These are phyloP conservation scores for Hypoxylon sp. DNA, from an alignment of 2,329 filamentous ascomycete genomes.

Conservation along the genomic window DNA sequence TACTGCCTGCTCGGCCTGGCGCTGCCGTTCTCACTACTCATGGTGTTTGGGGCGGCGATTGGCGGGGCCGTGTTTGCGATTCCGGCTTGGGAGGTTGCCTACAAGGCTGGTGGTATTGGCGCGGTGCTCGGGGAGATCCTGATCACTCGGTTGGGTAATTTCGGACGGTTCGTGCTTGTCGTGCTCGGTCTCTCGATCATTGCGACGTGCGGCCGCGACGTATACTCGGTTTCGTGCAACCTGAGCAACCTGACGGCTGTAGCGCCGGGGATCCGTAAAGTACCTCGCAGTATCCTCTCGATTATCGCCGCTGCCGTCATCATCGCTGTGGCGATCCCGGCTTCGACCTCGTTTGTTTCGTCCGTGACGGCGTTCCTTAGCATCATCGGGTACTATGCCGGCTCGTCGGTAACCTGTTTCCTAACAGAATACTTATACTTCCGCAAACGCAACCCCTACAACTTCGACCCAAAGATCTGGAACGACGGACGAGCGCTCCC, in stretches of 20 bases:
- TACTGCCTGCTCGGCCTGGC: slow-evolving; percentile 38
- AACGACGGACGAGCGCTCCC: slow-evolving; percentile 39
- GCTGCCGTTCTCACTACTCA: slow-evolving; percentile 36
- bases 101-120: slow-evolving; percentile 33
- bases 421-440: slow-evolving; percentile 43
- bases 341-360: slow-evolving; percentile 38
- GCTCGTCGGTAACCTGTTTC: slow-evolving; percentile 42
- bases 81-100: slow-evolving; percentile 29
- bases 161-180: slow-evolving; percentile 53
- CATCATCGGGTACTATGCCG: slow-evolving; percentile 42
- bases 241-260: slow-evolving; percentile 38
- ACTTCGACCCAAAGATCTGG: slow-evolving; percentile 43
- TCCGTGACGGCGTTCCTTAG: slow-evolving; percentile 35
- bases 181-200: slow-evolving; percentile 56
- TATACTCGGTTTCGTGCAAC: slow-evolving; percentile 40
- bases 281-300: slow-evolving; percentile 37
- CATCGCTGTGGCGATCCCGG: slow-evolving; percentile 40
- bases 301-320: slow-evolving; percentile 33
- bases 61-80: slow-evolving; percentile 33
- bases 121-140: slow-evolving; percentile 36
- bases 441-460: slow-evolving; percentile 37
- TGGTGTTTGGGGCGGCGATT: slow-evolving; percentile 36
- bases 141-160: slow-evolving; percentile 33
- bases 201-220: slow-evolving; percentile 48
- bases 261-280: slow-evolving; percentile 28